Evolutionary conservation across 768 basidiomycete species (phyloP), one percentile per base, ranked within the genome.

Genomic region (Xerocomellus intermedius): DNA sequence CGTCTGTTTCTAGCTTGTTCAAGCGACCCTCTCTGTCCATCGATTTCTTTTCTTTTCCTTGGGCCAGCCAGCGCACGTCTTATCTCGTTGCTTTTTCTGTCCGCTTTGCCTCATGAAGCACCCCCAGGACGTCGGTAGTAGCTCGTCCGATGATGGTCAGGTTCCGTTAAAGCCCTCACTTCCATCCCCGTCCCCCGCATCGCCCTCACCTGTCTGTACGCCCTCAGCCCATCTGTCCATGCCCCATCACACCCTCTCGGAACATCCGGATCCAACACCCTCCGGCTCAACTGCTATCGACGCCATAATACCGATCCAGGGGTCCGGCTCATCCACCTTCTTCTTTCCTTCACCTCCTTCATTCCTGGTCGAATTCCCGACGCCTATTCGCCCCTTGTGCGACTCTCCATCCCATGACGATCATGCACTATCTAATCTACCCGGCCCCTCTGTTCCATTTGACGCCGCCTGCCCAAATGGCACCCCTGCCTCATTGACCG

Each of bases 91-190:
- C 63, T 65, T 42, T 10, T 61, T 65, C 50, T 33, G 65, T 61
- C n/a, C 48, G 9, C 52, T 63, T 65, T 50, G 42, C 60, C 39
- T 58, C 72, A 79, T 78, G 77, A 71, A 73, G 72, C 70, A 69
- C 56, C 64, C 62, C 52, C 57, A 58, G 62, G 67, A 61, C 69
- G 77, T 79, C 79, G 81, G 84, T 81, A 80, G 84, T 81, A 80
- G 79, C 76, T 75, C 45, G 16, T 14, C 41, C 9, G 37, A 50
- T 17, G 48, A 17, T 8, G n/a, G 48, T 10, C 30, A 28, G 5
- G 16, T 26, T 35, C 36, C 28, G 44, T 61, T 61, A 55, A 62
- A 57, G 13, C 21, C 60, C 36, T 41, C 55, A 33, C 17, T 41
- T 37, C 33, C 52, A 24, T 22, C 41, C 22, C 30, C 45, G 19